Percentiles rank a stretch among this genome's conserved stretches.
Evolutionary conservation across 345 rosid species (phyloP).

Genomic region (Eucalyptus curtisii): DNA sequence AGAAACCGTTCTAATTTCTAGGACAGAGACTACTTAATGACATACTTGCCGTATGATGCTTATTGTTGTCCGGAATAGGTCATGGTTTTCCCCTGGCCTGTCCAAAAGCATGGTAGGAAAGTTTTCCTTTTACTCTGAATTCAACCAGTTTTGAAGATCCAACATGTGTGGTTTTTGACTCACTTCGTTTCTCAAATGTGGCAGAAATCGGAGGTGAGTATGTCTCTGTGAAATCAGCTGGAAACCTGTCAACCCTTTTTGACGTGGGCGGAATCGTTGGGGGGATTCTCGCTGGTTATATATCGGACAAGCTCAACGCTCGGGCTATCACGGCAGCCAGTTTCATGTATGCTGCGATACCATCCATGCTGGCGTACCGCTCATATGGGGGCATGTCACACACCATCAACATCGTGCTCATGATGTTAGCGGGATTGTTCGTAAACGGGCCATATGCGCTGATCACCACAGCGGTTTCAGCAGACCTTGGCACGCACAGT

Average conservation of each 20-base stretch:
- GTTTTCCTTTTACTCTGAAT: neutral
- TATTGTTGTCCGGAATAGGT: neutral
- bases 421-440: constrained; percentile 84
- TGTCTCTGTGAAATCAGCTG: constrained; percentile 85
- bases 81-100: neutral
- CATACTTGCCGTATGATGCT: neutral
- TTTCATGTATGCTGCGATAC: constrained; percentile 83
- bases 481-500: constrained; percentile 90
- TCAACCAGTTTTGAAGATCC: neutral
- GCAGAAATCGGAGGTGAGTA: constrained; percentile 88
- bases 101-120: neutral
- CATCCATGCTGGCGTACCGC: constrained; percentile 70
- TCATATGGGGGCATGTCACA: constrained; percentile 55
- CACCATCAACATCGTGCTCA: constrained; percentile 50
- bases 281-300: constrained; percentile 38
- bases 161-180: neutral
- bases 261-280: constrained; percentile 91
- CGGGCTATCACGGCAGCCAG: constrained; percentile 79
- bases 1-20: neutral
- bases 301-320: constrained; percentile 76
- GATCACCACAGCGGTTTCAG: constrained; percentile 94
- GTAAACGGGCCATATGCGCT: constrained; percentile 95
- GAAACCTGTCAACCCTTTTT: constrained; percentile 84
- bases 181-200: neutral
- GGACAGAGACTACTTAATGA: neutral